Conservation (phyloP, 75 land plant genomes). For the Selaginella tamariscina region DNA sequence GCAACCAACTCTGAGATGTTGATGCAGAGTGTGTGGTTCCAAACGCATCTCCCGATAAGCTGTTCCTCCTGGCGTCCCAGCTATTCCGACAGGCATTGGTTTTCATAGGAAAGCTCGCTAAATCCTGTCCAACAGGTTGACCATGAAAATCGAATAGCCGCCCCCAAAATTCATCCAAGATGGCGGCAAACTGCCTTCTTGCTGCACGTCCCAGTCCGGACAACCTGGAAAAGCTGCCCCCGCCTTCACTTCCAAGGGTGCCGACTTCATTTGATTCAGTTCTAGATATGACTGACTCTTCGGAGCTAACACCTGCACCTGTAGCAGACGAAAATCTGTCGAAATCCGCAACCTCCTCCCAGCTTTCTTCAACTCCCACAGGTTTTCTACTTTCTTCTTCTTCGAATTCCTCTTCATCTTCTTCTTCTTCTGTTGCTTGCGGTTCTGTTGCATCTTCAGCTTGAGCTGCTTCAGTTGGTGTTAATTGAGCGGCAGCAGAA, state of each 20-base stretch:
- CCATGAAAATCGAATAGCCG: constrained; percentile 88
- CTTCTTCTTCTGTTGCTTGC: too few relatives aligned
- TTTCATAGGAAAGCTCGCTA: constrained; percentile 3
- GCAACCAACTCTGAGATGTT: constrained; percentile 30
- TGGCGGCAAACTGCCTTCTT: constrained; percentile 56
- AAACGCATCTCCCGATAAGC: neutral
- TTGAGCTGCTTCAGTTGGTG: too few relatives aligned
- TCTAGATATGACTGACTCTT: constrained; percentile 56
- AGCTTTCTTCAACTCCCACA: too few relatives aligned
- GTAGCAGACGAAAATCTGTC: constrained; percentile 27
- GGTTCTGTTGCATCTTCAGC: too few relatives aligned
- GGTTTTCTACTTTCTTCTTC: constrained; percentile 51
- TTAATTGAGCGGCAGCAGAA: too few relatives aligned
- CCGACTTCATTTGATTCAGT: constrained; percentile 39
- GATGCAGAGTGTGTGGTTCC: constrained; percentile 17
- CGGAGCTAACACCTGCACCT: constrained; percentile 27
- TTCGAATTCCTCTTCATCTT: constrained; percentile 11
- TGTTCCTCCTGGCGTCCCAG: neutral
- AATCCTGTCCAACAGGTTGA: constrained; percentile 34
- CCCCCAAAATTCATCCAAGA: constrained; percentile 96
- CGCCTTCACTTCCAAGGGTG: constrained; percentile 33
- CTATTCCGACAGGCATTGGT: neutral
- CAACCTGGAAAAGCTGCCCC: constrained; percentile 77
- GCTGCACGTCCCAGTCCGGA: constrained; percentile 92
- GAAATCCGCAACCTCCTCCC: constrained; percentile 32